Percentiles rank a stretch among this genome's conserved stretches.
phyloP scores from a whole-genome alignment of 768 basidiomycete genomes.

The Ephemerocybe angulata region DNA sequence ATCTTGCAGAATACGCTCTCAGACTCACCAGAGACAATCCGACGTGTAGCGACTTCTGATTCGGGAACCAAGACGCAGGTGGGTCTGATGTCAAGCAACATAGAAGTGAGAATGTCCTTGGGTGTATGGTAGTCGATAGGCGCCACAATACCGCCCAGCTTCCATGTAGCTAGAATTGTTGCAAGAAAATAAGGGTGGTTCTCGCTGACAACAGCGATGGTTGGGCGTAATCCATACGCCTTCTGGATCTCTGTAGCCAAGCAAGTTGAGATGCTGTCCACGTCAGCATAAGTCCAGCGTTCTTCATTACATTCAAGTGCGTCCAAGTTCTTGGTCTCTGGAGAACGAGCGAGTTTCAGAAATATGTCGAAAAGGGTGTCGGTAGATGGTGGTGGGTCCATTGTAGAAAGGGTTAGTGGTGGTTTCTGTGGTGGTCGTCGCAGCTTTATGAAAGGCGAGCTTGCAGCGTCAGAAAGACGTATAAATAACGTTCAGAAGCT shows the following conservation, averaged over 20 bases:
- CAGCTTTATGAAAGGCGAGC: background rate
- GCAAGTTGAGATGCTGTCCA: constrained; percentile 30
- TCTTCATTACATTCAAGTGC: constrained; percentile 30
- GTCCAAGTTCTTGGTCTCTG: constrained; percentile 13
- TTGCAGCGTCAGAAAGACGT: background rate
- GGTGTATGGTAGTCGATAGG: constrained; percentile 32
- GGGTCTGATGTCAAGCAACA: constrained; percentile 28
- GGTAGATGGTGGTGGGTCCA: constrained; percentile 16
- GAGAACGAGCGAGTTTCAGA: constrained; percentile 17
- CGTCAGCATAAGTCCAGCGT: constrained; percentile 30
- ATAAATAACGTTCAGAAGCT: background rate
- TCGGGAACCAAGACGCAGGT: constrained; percentile 24
- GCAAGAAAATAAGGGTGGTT: constrained; percentile 33
- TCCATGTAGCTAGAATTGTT: constrained; percentile 31
- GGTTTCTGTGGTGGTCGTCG: background rate
- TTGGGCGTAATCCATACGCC: constrained; percentile 23
- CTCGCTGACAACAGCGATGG: constrained; percentile 31
- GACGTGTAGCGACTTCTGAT: constrained; percentile 18
- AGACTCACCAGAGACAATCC: constrained; percentile 21
- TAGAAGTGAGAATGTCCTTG: constrained; percentile 27
- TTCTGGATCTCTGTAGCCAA: constrained; percentile 25
- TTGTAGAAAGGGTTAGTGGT: constrained; percentile 2
- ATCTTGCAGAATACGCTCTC: background rate
- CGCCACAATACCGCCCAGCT: constrained; percentile 29
- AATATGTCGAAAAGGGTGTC: constrained; percentile 21